Conservation (phyloP, 176 grass and related monocot genomes). For the Dactylis glomerata region DNA sequence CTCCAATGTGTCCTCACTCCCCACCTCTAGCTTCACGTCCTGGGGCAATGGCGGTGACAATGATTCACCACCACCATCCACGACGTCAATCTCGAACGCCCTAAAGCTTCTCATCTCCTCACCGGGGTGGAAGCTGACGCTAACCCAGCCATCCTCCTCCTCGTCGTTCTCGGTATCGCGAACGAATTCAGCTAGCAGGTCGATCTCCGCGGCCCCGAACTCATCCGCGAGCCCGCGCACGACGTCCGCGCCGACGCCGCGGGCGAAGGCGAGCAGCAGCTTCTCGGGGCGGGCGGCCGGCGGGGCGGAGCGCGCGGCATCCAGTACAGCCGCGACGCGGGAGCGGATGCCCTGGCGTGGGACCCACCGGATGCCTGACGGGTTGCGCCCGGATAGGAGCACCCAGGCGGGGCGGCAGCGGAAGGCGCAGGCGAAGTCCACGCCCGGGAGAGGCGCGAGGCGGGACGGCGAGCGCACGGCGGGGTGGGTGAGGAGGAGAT, state of each 20-base stretch:
- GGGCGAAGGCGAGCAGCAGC: slow-evolving; percentile 72
- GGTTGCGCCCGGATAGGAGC: slow-evolving; percentile 78
- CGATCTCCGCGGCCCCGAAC: slow-evolving; percentile 61
- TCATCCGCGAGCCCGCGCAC: slow-evolving; percentile 35
- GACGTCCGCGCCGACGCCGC: slow-evolving; percentile 52
- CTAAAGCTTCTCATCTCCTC: slow-evolving; percentile 41
- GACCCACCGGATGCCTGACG: slow-evolving; percentile 47
- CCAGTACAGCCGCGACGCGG: slow-evolving; percentile 44
- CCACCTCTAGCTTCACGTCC: not conserved
- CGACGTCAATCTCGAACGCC: slow-evolving; percentile 63
- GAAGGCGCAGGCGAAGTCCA: slow-evolving; percentile 75
- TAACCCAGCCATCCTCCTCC: slow-evolving; percentile 56
- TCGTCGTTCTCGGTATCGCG: slow-evolving; percentile 38
- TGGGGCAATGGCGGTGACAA: not conserved
- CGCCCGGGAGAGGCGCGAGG: slow-evolving; percentile 39
- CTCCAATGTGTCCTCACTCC: not conserved
- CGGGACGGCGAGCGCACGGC: slow-evolving; percentile 55
- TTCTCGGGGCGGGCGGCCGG: slow-evolving; percentile 51
- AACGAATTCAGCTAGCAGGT: slow-evolving; percentile 48
- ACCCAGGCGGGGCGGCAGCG: slow-evolving; percentile 56
- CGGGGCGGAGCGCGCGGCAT: slow-evolving; percentile 37
- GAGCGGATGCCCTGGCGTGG: slow-evolving; percentile 19
- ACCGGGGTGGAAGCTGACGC: slow-evolving; percentile 25
- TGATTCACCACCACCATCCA: not conserved
- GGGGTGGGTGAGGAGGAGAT: slow-evolving; percentile 77